Evolutionary conservation across 352 stramenopile species (phyloP), one percentile per base, ranked within the genome.

Genomic region (Phytophthora sansomeana): DNA sequence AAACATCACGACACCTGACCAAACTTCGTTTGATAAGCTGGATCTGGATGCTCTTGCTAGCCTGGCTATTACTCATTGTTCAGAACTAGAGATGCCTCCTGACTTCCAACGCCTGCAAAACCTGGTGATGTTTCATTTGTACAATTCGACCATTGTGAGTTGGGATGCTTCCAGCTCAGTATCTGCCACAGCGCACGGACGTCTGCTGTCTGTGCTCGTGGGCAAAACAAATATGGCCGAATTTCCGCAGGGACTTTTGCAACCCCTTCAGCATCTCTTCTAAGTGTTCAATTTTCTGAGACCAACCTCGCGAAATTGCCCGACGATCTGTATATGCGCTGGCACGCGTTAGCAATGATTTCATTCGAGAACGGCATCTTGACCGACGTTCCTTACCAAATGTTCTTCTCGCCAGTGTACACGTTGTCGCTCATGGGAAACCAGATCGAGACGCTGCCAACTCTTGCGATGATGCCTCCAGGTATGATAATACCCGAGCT

Each of bases 401-500:
- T 57, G 38, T 69, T 69, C 30, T 69, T 65, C 42, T 42, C 28
- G 7, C 44, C 51, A 1, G 33, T 60, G 28, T 65, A 60, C 41
- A 24, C 7, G 1, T 51, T 74, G 9, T 69, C 66, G 0, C 52
- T 61, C 1, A 49, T 43, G 60, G 43, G 30, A 3, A 67, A 74
- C 16, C 47, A 32, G 3, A 51, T 74, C 16, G 47, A 69, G 28
- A 60, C 47, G 0, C 13, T 69, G 10, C 58, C 58, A 5, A 58
- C 58, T 11, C 29, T 74, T 6, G 65, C 52, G 11, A 69, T 73
- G 52, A 64, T 66, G 53, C 53, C 60, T 24, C 58, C 65, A 0
- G 46, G 52, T 8, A 73, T 61, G 65, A 61, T 73, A 11, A 61
- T 73, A 10, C 44, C 39, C n/a, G 24, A 64, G 9, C 58, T 73